phyloP scores from a whole-genome alignment of 2,329 filamentous ascomycete genomes.

The Tothia fuscella region DNA sequence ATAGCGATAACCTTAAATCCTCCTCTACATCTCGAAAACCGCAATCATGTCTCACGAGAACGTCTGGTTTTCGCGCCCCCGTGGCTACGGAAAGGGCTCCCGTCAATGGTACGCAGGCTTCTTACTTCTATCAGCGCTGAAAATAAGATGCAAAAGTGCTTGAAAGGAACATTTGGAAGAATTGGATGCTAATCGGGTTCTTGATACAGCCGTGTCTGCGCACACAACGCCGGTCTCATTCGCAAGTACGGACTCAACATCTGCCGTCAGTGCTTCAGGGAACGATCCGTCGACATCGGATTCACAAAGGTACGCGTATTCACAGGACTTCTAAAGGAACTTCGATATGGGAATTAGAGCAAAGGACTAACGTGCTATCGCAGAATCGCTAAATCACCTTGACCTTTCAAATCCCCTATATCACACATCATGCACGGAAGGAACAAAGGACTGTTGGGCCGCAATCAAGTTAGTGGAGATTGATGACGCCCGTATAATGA shows the following conservation, averaged over 20 bases:
- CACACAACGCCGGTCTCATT: conserved; percentile 94
- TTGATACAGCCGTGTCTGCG: conserved; percentile 47
- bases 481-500: too few relatives aligned
- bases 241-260: conserved; percentile 97
- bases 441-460: too few relatives aligned
- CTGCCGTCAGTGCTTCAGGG: conserved; percentile 60
- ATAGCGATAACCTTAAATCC: too few relatives aligned
- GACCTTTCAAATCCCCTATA: too few relatives aligned
- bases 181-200: neutral
- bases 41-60: conserved; percentile 80
- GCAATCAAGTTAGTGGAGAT: too few relatives aligned
- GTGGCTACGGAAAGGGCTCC: conserved; percentile 93
- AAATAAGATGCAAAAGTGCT: conserved; percentile 1
- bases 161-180: neutral
- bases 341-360: too few relatives aligned
- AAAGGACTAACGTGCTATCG: too few relatives aligned
- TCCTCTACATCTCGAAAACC: conserved; percentile 16
- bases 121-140: neutral
- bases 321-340: too few relatives aligned
- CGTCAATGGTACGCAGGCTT: conserved; percentile 66
- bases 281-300: conserved; percentile 56
- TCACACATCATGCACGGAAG: too few relatives aligned
- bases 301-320: conserved; percentile 56
- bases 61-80: conserved; percentile 98
- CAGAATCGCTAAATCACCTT: too few relatives aligned